phyloP scores from a whole-genome alignment of 2,329 filamentous ascomycete genomes.

The Hirsutella thompsonii region DNA sequence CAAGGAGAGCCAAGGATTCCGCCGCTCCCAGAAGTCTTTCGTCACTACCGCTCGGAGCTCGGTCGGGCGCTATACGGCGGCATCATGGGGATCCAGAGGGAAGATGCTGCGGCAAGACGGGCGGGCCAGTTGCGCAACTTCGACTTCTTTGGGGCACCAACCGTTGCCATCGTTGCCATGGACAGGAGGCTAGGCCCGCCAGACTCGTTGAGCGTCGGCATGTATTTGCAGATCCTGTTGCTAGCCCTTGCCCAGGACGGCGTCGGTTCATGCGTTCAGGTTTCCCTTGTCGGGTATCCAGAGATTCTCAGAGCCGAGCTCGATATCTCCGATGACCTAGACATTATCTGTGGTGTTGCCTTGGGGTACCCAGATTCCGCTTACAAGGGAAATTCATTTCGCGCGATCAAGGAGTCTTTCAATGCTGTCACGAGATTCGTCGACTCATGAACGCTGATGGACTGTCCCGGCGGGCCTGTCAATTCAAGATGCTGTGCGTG shows the following conservation, averaged over 20 bases:
- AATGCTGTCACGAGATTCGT: not conserved
- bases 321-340: slow-evolving; percentile 1
- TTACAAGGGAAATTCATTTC: not conserved
- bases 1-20: not conserved
- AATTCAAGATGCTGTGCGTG: too few species aligned
- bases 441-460: not conserved
- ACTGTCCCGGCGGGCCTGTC: too few species aligned
- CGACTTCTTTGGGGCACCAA: slow-evolving; percentile 7
- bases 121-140: slow-evolving; percentile 6
- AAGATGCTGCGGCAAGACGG: slow-evolving; percentile 3
- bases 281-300: slow-evolving; percentile 1
- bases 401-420: not conserved
- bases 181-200: slow-evolving; percentile 1
- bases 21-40: slow-evolving; percentile 5
- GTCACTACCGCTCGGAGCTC: slow-evolving; percentile 5
- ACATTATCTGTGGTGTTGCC: slow-evolving; percentile 2
- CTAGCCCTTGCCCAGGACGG: slow-evolving; percentile 5
- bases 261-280: slow-evolving; percentile 2
- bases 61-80: slow-evolving; percentile 6
- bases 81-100: slow-evolving; percentile 5
- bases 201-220: slow-evolving; percentile 7
- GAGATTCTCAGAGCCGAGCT: slow-evolving; percentile 1
- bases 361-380: not conserved
- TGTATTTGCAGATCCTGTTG: slow-evolving; percentile 8
- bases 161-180: slow-evolving; percentile 6